Evolutionary conservation across 116 monocot genomes (phyloP), one percentile per base, ranked within the genome.

Genomic region (Posidonia oceanica): DNA sequence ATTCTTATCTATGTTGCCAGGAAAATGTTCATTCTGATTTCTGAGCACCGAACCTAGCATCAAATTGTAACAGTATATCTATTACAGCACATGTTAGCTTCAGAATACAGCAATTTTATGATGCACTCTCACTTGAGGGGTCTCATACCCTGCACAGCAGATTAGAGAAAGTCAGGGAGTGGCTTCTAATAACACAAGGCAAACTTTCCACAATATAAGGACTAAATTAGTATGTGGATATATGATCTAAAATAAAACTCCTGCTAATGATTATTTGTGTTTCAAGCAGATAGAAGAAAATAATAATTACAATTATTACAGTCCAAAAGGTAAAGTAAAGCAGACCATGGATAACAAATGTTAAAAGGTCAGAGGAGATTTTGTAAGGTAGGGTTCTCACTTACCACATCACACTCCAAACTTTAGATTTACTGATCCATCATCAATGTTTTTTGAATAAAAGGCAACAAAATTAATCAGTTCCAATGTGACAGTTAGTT

Each of bases 91-190:
- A 60, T 13, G 22, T 60, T 29, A 5, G 22, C 48, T 8, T 48
- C 48, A 7, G 8, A 29, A 29, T 29, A 29, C 29, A 48, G 48
- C 48, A 48, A 60, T 21, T 60, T 29, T 60, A 23, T 22, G 20
- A 29, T 20, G 18, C 7, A 66, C 41, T n/a, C 10, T 53, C 22
- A 68, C 36, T 36, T 68, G 53, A 68, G 54, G 48, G 54, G 54
- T 36, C 36, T 68, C 68, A 68, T 68, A 36, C 68, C 54, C 68
- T 68, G 68, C 29, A 53, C 44, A n/a, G 17, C 6, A 64, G n/a
- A n/a, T 15, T 17, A 39, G 18, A 42, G 40, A 12, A 65, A 41
- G 7, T 65, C 36, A 29, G 29, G 29, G 29, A 52, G 14, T 54
- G 68, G 36, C 12, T 52, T 5, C 36, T 20, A 48, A 18, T 52